Base-by-base conservation (phyloP, 129 eudicot genomes). In the Saposhnikovia divaricata region DNA sequence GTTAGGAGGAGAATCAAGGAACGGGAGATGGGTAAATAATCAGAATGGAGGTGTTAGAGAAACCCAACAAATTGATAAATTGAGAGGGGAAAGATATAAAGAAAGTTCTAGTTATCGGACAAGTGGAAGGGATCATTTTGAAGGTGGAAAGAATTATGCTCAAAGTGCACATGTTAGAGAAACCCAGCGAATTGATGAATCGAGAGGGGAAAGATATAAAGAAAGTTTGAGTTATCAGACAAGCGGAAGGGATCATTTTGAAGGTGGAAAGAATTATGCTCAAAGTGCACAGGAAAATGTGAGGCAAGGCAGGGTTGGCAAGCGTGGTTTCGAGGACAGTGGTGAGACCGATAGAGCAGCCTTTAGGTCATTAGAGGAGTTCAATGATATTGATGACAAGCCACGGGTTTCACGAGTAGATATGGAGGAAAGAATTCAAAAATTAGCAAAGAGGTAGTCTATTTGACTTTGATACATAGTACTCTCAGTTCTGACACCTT, bases 351-450 rank as follows among this genome's bases (percentile, higher is more conserved):
- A 88, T 69, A 88, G 96, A 86, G 91, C 85, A 81, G 92, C 96
- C 47, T 91, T 94, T 80, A 87, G 78, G 85, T 50, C 93, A 73
- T 34, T 90, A 45, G 91, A 89, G 47, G 75, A 81, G 34, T 72
- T 51, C 69, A 86, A 81, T 23, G 93, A 86, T 81, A 86, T 86
- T 75, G 80, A 79, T 69, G 96, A 83, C 78, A 81, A 83, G 86
- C 96, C 92, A 18, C 84, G 96, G 76, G 85, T 94, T 68, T 80
- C 97, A 0, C 84, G 88, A 15, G 88, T 85, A 31, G 98, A 92
- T 79, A 94, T 94, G 98, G 98, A 94, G 79, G 98, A 90, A 78
- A 89, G 97, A 85, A 90, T 94, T 69, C 96, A 91, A 82, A 90
- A 73, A 80, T 91, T 94, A 71, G 98, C 98, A 70, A 90, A 87